Base-by-base conservation (phyloP, 2,329 filamentous ascomycete genomes). In the Salinomyces thailandicus region DNA sequence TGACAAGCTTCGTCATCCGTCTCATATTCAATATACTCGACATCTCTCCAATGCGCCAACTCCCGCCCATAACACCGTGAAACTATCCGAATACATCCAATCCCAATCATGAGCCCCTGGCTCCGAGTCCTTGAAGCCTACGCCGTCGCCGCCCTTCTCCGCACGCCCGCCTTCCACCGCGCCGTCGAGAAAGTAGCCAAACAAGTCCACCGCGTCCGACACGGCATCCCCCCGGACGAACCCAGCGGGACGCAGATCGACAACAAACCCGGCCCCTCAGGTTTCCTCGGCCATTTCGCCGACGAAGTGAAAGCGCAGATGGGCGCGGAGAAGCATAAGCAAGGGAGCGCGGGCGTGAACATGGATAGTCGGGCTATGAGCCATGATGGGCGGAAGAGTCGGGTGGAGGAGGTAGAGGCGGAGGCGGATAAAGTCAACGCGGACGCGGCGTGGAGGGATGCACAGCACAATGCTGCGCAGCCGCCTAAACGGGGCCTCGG, bases 101-200 rank as follows among this genome's bases (percentile, higher is more conserved):
- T n/a, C n/a, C n/a, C n/a, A n/a, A 26, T 26, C 22, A 54, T 62
- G 55, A 47, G 45, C 9, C 50, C 47, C 18, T 62, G 59, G 61
- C 46, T 62, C 15, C 51, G 51, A 24, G 37, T 64, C 11, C 51
- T 65, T 11, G 62, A 65, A 53, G 59, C 62, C 39, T 50, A 50
- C 42, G 39, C 44, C 33, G 51, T 49, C 6, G 44, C 51, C 27
- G 50, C 72, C 62, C 66, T 77, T 37, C 62, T 76, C 28, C 57
- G 60, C 36, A 73, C 68, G 36, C 69, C 69, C 2, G 53, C 62
- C 22, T 77, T 76, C 59, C 73, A 76, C 48, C 62, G 66, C 36
- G 61, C 50, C 17, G 68, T 76, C 13, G 63, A 68, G 16, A 63
- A 62, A 38, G 61, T 70, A 9, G 71, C 74, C 33, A 61, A 59